Evolutionary conservation across 75 land plant species (phyloP), one percentile per base, ranked within the genome.

Genomic region (Larix kaempferi): DNA sequence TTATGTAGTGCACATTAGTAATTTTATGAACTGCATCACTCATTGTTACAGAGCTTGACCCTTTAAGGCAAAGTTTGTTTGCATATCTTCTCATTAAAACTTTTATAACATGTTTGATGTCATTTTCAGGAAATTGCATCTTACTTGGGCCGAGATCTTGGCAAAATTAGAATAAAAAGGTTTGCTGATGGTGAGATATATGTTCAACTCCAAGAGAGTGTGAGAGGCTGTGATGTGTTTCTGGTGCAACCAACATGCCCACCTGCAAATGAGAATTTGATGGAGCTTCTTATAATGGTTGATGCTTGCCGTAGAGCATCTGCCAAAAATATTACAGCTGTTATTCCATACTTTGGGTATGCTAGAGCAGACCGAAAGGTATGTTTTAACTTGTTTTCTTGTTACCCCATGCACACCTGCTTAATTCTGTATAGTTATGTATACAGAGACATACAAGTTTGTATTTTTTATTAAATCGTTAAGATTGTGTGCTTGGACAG

Each of bases 361-460:
- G 99, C 99, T n/a, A 85, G 99, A 77, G 99, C 99, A 60, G 99
- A 96, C 77, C 84, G 98, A 66, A 96, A 96, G 96, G 98, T 91
- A 82, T 60, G 23, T 61, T 37, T 39, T 39, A 23, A n/a, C 15
- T 33, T 56, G 57, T 79, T 41, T 17, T 23, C 80, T 39, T 21
- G 13, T 69, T 69, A 39, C 49, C 41, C 16, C 13, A 41, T 10
- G n/a, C 13, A n/a, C 52, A 41, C 17, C 37, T 21, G 37, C 35
- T 33, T 35, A 16, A 14, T 25, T 15, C 33, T 65, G 35, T 26
- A 1, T 3, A 71, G 39, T 44, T 11, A 72, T 22, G 5, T 3
- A 22, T 72, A 44, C 19, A 72, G 35, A 26, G 23, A 23, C 19
- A 41, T 55, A 23, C 54, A 74, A 10, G 54, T 25, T 25, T 52